These are phyloP conservation scores for Medakamo hakoo DNA, from an alignment of 139 green algal genomes.

Conservation along the genomic window DNA sequence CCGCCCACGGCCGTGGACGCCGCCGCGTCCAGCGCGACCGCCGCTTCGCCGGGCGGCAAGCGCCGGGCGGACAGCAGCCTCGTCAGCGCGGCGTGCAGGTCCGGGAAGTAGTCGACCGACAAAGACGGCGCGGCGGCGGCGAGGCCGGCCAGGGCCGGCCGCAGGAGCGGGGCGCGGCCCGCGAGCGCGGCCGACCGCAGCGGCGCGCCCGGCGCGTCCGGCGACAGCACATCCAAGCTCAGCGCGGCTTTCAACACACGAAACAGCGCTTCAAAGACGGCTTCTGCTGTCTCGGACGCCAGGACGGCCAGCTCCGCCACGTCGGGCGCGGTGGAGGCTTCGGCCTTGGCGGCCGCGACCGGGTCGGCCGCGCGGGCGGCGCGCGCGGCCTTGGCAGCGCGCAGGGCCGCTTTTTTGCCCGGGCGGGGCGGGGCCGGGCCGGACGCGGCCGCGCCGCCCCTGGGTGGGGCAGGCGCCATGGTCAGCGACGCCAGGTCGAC, in stretches of 20 bases:
- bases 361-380: not conserved
- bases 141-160: not conserved
- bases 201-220: too few relatives aligned
- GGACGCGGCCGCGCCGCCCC: not conserved
- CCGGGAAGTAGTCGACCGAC: not conserved
- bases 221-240: not conserved
- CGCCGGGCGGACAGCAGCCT: not conserved
- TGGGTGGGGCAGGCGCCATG: not conserved
- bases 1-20: too few relatives aligned
- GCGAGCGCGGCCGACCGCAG: not conserved
- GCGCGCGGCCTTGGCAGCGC: not conserved
- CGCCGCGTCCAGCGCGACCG: not conserved
- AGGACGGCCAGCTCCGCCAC: not conserved
- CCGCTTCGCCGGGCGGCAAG: too few relatives aligned
- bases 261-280: not conserved
- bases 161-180: not conserved
- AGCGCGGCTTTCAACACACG: not conserved
- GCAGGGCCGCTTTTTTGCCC: not conserved
- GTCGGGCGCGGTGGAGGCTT: not conserved
- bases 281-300: not conserved
- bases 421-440: too few relatives aligned
- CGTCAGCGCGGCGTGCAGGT: not conserved
- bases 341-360: not conserved
- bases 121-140: not conserved
- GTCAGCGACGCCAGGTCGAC: not conserved